Conservation (phyloP, 1,139 yeast species). For the Candida gigantensis region DNA sequence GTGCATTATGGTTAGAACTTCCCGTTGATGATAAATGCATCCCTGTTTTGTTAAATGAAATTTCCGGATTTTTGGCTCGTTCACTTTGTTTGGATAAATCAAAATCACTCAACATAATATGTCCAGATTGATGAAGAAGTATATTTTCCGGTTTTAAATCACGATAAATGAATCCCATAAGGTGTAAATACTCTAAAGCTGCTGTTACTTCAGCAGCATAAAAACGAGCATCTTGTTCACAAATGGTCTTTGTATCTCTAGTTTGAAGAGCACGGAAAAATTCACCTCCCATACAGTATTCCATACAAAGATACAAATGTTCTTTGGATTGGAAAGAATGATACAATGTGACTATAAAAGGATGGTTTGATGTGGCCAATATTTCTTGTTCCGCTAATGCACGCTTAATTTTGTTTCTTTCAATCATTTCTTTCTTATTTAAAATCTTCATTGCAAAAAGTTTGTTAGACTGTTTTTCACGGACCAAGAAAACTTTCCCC, state of each 20-base stretch:
- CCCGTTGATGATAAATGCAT: constrained; percentile 23
- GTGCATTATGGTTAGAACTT: constrained; percentile 23
- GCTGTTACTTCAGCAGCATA: constrained; percentile 98
- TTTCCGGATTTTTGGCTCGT: constrained; percentile 59
- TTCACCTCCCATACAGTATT: constrained; percentile 99
- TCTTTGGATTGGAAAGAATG: constrained; percentile 97
- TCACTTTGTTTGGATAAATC: constrained; percentile 91
- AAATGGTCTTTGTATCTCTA: constrained; percentile 78
- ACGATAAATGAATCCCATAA: constrained; percentile 95
- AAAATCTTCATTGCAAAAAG: constrained; percentile 92
- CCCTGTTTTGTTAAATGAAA: constrained; percentile 27
- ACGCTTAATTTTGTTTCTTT: constrained; percentile 89
- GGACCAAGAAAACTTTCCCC: constrained; percentile 90
- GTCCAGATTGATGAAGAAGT: constrained; percentile 90
- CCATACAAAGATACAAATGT: constrained; percentile 94
- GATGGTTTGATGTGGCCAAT: constrained; percentile 92
- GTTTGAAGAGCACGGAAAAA: constrained; percentile 96
- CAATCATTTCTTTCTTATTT: constrained; percentile 89
- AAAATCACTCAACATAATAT: constrained; percentile 95
- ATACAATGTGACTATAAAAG: constrained; percentile 92
- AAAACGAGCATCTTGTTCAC: constrained; percentile 86
- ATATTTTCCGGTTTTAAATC: constrained; percentile 96
- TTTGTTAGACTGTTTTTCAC: constrained; percentile 73
- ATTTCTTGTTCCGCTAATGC: constrained; percentile 97
- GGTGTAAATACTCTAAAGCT: constrained; percentile 89